Percentiles rank a stretch among this genome's conserved stretches.
Conservation (phyloP, 2,329 filamentous ascomycete genomes). For the Blastomyces gilchristii region DNA sequence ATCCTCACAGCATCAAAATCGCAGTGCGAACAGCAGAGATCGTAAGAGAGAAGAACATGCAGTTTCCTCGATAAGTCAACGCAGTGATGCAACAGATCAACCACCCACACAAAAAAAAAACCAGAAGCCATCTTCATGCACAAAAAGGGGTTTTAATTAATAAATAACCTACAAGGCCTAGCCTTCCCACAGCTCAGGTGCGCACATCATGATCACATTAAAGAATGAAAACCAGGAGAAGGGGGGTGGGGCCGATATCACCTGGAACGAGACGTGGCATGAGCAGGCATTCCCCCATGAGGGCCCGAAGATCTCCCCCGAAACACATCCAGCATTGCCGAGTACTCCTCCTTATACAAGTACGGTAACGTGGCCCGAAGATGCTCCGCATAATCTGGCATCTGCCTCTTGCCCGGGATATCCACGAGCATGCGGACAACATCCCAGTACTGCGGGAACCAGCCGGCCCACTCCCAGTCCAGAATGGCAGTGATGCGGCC, state of each 20-base stretch:
- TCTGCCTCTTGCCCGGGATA: slow-evolving; percentile 1
- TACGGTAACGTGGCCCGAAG: background rate
- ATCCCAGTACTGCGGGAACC: slow-evolving; percentile 15
- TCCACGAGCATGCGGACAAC: slow-evolving; percentile 8
- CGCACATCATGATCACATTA: too few relatives aligned
- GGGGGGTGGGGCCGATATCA: background rate
- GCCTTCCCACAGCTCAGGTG: too few relatives aligned
- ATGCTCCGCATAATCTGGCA: slow-evolving; percentile 2
- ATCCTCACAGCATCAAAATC: too few relatives aligned
- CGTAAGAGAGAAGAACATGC: too few relatives aligned
- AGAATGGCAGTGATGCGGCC: slow-evolving; percentile 17
- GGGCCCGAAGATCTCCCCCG: background rate
- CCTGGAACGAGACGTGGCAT: background rate
- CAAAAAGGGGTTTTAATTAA: too few relatives aligned
- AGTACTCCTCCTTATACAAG: background rate
- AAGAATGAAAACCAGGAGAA: background rate
- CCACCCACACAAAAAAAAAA: too few relatives aligned
- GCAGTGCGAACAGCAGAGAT: too few relatives aligned
- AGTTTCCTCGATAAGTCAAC: too few relatives aligned
- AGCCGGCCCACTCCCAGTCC: slow-evolving; percentile 19
- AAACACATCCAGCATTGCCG: background rate
- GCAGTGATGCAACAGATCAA: too few relatives aligned
- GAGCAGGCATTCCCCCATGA: background rate
- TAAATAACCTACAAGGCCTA: too few relatives aligned
- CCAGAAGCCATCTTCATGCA: too few relatives aligned